Base-by-base conservation (phyloP, 2,329 filamentous ascomycete species). In the Colletotrichum truncatum region DNA sequence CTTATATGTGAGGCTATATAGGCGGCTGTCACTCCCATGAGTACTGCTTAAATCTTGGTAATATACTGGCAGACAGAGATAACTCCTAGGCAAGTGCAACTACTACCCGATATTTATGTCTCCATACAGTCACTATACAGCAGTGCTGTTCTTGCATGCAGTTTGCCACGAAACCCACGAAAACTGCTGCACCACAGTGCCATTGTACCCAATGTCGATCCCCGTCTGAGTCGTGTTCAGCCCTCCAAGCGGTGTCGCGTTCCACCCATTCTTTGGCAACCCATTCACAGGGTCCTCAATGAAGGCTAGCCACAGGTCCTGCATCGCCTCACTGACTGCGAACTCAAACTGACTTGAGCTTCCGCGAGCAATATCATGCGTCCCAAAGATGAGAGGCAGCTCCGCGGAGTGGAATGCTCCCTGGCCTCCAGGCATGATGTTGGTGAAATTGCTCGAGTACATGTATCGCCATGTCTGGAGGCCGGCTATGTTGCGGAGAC, bases 371-470 rank as follows among this genome's bases (percentile, higher is more conserved):
- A 56, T 49, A 25, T 71, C 66, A 26, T 71, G 67, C 4, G 75
- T 77, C 2, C 75, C 75, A 39, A 76, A 76, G 1, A 77, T 48
- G 34, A 75, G 51, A 7, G 75, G 75, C 45, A 76, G 63, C 62
- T 77, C 75, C 8, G 73, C 59, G 25, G 57, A 66, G 46, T 76
- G 74, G 21, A 70, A 74, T 3, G 73, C 73, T 6, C 74, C 73
- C 46, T 46, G 26, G 6, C 53, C 53, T 11, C 38, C 53, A 6
- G 53, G 53, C 53, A 56, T 56, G 41, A 59, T 59, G 55, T 59
- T 59, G 21, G 43, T 49, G 43, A 59, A 59, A 30, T 59, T 59
- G 41, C 55, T 32, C 4, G 43, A 49, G 55, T 59, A 59, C 55
- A 49, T 59, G 45, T 59, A 59, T 14, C 55, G 55, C 2, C 28